Base-by-base conservation (phyloP, 164 flowering plant genomes). In the Taxillus chinensis region DNA sequence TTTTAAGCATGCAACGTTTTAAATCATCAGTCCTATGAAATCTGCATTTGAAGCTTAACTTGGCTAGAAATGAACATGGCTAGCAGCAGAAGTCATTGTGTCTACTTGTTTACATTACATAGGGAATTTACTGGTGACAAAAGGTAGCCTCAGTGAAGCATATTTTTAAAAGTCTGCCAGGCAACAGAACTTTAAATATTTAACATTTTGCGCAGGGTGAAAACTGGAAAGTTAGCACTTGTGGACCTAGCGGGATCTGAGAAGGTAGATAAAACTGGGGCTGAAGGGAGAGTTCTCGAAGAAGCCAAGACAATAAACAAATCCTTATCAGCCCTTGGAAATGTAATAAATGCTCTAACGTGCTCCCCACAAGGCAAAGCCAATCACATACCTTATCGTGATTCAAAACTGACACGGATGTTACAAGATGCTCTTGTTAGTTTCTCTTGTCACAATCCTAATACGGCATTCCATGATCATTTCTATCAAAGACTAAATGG, bases 171-270 rank as follows among this genome's bases (percentile, higher is more conserved):
- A 27, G 27, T 27, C 27, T 27, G 27, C 27, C 27, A 27, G 27
- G 27, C 27, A 27, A 27, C 27, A 27, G 27, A 8, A 14, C 39
- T 48, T 60, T 38, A 55, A 7, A n/a, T 41, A 43, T 60, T 38
- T 52, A 57, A n/a, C 43, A 41, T 3, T 66, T 57, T 62, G 16
- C 48, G 55, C 76, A 86, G 93, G 72, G 59, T 62, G 38, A 85
- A 71, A 73, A 63, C 71, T 59, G 98, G 95, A 64, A 92, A 89
- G 71, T 60, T 92, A 41, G 50, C 87, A 67, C 85, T 92, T 39
- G 90, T 89, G 42, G 98, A 92, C 77, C 78, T 92, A 75, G 98
- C 96, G 16, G 98, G 98, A 15, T 89, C 95, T 27, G 98, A 89
- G 75, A 92, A 92, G 70, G 89, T 78, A 4, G 96, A 89, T 70